Conservation (phyloP, 306 rosid species). For the Delonix regia region DNA sequence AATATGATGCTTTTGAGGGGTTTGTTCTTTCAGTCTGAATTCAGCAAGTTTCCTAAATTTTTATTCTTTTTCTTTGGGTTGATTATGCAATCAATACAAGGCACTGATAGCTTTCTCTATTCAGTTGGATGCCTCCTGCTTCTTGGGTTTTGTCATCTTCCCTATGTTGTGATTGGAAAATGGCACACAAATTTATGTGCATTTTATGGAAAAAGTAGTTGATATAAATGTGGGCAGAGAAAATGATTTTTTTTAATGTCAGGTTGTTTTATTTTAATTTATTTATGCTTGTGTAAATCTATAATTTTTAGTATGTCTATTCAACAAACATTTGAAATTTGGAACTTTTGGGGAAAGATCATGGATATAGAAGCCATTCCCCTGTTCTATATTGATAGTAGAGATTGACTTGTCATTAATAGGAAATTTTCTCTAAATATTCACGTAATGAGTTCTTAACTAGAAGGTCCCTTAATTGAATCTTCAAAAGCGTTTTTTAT, state of each 20-base stretch:
- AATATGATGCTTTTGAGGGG: background rate
- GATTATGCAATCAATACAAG: background rate
- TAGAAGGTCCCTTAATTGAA: slow-evolving; percentile 25
- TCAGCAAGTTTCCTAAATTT: background rate
- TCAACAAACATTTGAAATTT: slow-evolving; percentile 6
- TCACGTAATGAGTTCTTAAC: background rate
- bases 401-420: background rate
- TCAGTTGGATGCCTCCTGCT: background rate
- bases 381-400: background rate
- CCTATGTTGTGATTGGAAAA: background rate
- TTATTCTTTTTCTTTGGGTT: background rate
- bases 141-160: background rate
- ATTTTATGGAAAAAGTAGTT: background rate
- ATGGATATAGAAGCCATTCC: slow-evolving; percentile 11
- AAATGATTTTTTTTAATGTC: background rate
- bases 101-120: background rate
- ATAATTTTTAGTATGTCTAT: slow-evolving; percentile 3
- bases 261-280: background rate
- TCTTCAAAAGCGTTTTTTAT: slow-evolving; percentile 22
- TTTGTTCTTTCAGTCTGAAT: background rate
- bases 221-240: background rate
- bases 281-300: background rate
- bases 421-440: slow-evolving; percentile 15
- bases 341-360: background rate
- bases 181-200: background rate